Conservation (phyloP, 305 asterid genomes). For the Fraxinus baroniana region DNA sequence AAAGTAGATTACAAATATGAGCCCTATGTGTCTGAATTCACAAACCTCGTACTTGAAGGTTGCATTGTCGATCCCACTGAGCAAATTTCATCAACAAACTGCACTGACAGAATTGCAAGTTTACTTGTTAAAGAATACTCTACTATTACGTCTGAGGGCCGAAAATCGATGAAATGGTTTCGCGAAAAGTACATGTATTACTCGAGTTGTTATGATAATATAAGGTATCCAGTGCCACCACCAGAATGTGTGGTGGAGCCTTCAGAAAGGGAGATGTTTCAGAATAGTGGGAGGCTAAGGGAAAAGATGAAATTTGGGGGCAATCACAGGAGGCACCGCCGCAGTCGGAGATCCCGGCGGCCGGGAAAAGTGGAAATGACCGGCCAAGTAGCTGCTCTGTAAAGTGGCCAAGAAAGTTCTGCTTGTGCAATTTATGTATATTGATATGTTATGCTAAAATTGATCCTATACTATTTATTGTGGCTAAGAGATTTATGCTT, state of each 20-base stretch:
- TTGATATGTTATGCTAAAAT: neutral
- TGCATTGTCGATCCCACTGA: conserved; percentile 76
- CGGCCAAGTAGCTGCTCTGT: neutral
- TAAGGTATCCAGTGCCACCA: conserved; percentile 59
- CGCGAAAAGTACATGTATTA: conserved; percentile 68
- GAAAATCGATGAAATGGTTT: conserved; percentile 53
- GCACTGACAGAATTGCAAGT: conserved; percentile 36
- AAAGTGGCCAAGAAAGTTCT: neutral
- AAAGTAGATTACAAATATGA: conserved; percentile 63
- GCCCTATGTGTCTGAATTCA: conserved; percentile 69
- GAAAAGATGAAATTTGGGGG: conserved; percentile 53
- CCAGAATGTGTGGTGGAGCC: conserved; percentile 71
- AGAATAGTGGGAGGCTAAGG: conserved; percentile 52
- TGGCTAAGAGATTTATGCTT: no score
- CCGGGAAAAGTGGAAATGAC: neutral
- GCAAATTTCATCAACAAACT: conserved; percentile 65
- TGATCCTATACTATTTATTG: neutral
- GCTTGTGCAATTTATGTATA: neutral
- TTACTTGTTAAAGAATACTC: conserved; percentile 40
- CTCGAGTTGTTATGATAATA: conserved; percentile 62
- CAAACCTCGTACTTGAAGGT: conserved; percentile 73
- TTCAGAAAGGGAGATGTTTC: conserved; percentile 51
- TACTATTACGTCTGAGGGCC: conserved; percentile 32
- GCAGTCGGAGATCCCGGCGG: conserved; percentile 32
- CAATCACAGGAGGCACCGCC: conserved; percentile 37